Evolutionary conservation across 176 grass and related monocot species (phyloP).

Genomic region (Secale cereale): DNA sequence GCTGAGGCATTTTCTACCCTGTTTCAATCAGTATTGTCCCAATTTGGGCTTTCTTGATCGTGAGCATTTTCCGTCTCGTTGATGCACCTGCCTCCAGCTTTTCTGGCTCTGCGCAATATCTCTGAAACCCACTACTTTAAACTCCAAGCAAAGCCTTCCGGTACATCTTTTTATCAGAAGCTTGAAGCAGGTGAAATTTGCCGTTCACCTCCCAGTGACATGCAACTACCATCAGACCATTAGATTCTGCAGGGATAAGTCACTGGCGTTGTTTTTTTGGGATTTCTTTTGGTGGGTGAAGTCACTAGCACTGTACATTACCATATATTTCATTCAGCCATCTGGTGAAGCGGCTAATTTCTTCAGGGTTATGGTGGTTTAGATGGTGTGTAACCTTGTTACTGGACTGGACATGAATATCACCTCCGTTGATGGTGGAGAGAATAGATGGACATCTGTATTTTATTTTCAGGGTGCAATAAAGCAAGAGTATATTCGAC

Average conservation of each 20-base stretch:
- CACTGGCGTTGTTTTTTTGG: neutral
- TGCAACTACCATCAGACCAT: neutral
- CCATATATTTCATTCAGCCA: slow-evolving; percentile 9
- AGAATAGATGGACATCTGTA: neutral
- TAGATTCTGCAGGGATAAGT: neutral
- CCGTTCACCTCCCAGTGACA: neutral
- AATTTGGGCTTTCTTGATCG: slow-evolving; percentile 65
- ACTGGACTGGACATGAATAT: slow-evolving; percentile 9
- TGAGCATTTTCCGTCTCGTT: neutral
- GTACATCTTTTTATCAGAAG: neutral
- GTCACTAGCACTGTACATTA: slow-evolving; percentile 16
- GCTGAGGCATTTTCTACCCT: slow-evolving; percentile 67
- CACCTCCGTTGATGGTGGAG: neutral
- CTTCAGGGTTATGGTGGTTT: neutral
- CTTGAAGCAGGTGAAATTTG: neutral
- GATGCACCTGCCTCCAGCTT: neutral
- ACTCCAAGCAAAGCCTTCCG: neutral
- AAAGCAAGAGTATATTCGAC: slow-evolving; percentile 11
- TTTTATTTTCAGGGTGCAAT: slow-evolving; percentile 36
- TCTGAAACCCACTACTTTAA: neutral
- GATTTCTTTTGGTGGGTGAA: neutral
- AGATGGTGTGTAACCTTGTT: neutral
- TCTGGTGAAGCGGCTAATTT: slow-evolving; percentile 4
- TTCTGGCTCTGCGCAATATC: neutral
- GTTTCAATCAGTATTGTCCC: slow-evolving; percentile 72